Evolutionary conservation across 805 yeast species (phyloP), one percentile per base, ranked within the genome.

Genomic region (Candida parachauliodes): DNA sequence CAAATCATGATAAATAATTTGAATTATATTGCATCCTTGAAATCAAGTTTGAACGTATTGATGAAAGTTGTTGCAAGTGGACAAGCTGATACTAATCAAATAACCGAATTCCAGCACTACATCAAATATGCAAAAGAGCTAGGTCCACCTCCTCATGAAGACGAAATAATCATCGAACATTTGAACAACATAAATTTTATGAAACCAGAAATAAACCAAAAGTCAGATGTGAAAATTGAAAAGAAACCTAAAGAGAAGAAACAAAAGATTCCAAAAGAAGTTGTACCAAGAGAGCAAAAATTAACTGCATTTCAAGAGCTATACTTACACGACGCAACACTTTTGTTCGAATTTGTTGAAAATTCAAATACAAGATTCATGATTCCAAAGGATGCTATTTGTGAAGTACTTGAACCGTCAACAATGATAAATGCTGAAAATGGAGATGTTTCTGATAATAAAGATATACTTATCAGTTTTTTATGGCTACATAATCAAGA

Each of bases 11-110:
- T 91, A 48, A 79, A 84, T 3, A 85, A 88, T 49, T 71, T 91
- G 51, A 89, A 89, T 51, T 70, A 83, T 1, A 79, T 91, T 60
- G 97, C 97, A 0, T 73, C 83, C 28, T 68, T 71, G 4, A 94
- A 88, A 51, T 70, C 77, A 0, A 71, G 79, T 4, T 60, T 91
- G 34, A 83, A 79, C 45, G 60, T 72, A 1, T 62, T 91, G 36
- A 88, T 91, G 96, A 79, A 81, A 44, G 74, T 72, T 4, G 96
- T 91, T 2, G 97, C 98, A 0, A 74, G 82, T 39, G 95, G 95
- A 4, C 71, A 68, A 17, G 96, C 96, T 0, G 57, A 79, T 1
- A 74, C 77, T 4, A 79, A 73, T 5, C 91, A 88, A 55, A 83
- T 91, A 12, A 65, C 76, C 17, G 79, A 77, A 32, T 91, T 91